These are phyloP conservation scores for Diaporthe humulicola DNA, from an alignment of 2,329 filamentous ascomycete genomes.

Conservation along the genomic window DNA sequence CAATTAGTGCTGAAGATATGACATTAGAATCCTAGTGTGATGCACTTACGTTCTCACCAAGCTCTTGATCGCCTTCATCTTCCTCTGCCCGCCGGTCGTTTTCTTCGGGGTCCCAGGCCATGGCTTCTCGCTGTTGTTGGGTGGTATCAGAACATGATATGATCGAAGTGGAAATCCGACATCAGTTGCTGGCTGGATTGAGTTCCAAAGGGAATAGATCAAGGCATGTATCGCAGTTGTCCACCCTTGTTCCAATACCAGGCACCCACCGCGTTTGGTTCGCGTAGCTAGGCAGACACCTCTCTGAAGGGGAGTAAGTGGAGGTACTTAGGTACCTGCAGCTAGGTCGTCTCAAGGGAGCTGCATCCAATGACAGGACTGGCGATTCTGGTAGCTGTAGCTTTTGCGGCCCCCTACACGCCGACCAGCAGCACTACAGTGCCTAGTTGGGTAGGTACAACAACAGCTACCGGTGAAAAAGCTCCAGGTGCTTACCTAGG, in stretches of 20 bases:
- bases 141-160: neutral
- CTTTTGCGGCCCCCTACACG: neutral
- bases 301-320: neutral
- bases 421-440: no score
- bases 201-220: neutral
- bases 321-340: slow-evolving; percentile 8
- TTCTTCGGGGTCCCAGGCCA: slow-evolving; percentile 55
- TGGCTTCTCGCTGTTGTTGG: slow-evolving; percentile 38
- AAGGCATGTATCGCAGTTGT: neutral
- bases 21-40: no score
- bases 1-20: neutral
- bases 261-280: slow-evolving; percentile 36
- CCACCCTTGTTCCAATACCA: slow-evolving; percentile 7
- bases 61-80: slow-evolving; percentile 77
- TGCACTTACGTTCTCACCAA: slow-evolving; percentile 49
- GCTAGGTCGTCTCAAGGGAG: neutral
- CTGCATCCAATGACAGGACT: slow-evolving; percentile 10
- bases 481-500: neutral
- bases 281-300: slow-evolving; percentile 39
- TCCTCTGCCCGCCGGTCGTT: slow-evolving; percentile 68
- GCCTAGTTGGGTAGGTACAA: no score
- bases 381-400: slow-evolving; percentile 16
- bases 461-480: neutral
- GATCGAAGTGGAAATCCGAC: neutral
- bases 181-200: neutral